Conservation (phyloP, 2,329 filamentous ascomycete genomes). For the Ascosphaera apis region DNA sequence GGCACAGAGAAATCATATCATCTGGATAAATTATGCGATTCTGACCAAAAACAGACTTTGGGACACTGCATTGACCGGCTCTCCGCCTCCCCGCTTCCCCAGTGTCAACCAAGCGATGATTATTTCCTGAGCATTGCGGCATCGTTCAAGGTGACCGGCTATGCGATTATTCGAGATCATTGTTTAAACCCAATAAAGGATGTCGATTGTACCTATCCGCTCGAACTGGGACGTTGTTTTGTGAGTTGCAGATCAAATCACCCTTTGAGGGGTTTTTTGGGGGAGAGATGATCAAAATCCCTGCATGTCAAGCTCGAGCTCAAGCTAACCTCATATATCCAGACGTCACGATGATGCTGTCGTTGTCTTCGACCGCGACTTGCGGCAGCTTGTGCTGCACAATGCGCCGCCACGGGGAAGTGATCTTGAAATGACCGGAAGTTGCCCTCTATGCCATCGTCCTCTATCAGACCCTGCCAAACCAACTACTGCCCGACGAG, state of each 20-base stretch:
- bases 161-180: neutral
- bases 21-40: too few species aligned
- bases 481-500: constrained; percentile 8
- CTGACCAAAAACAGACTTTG: neutral
- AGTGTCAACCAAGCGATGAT: neutral
- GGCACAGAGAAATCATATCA: too few species aligned
- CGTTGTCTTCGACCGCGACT: constrained; percentile 70
- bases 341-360: constrained; percentile 86
- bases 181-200: constrained; percentile 7
- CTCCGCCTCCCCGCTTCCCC: neutral
- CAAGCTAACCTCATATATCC: constrained; percentile 1
- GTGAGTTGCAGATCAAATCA: constrained; percentile 11
- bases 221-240: constrained; percentile 22
- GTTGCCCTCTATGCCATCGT: constrained; percentile 83
- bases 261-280: constrained; percentile 2
- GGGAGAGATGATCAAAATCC: neutral
- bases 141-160: neutral
- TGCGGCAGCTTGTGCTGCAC: constrained; percentile 64
- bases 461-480: constrained; percentile 29
- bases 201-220: constrained; percentile 22
- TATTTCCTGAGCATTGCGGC: neutral
- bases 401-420: constrained; percentile 28
- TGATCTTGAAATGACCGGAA: constrained; percentile 30
- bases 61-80: neutral
- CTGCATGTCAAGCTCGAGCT: neutral